Evolutionary conservation across 805 yeast genomes (phyloP).

Genomic region (Ogataea salicorniae): DNA sequence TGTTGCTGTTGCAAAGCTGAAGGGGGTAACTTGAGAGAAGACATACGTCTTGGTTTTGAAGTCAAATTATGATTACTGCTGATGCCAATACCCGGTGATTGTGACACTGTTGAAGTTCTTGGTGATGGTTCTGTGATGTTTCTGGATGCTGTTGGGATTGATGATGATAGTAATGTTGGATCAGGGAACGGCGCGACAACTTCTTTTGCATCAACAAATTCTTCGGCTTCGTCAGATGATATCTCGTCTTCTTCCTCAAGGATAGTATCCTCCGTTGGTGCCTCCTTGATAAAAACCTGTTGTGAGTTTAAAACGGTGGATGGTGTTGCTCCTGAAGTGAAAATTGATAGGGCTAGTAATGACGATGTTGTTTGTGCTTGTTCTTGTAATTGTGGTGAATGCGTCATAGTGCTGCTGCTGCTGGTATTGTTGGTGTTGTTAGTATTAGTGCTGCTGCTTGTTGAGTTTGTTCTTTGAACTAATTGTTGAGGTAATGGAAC

Average conservation of each 20-base stretch:
- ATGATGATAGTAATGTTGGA: slow-evolving; percentile 3
- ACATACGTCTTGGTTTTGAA: too few species aligned
- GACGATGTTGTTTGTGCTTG: neutral
- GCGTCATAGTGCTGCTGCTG: neutral
- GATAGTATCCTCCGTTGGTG: slow-evolving; percentile 7
- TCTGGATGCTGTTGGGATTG: neutral
- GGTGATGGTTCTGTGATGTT: neutral
- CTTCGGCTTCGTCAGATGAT: slow-evolving; percentile 9
- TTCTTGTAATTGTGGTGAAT: neutral
- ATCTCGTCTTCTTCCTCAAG: slow-evolving; percentile 14
- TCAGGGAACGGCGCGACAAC: slow-evolving; percentile 14
- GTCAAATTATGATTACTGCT: neutral
- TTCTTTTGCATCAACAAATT: slow-evolving; percentile 27
- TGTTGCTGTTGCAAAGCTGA: slow-evolving; percentile 1
- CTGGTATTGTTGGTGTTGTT: neutral
- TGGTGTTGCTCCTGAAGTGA: too few species aligned
- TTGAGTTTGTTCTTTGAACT: neutral
- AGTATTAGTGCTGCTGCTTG: too few species aligned
- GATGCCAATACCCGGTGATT: neutral
- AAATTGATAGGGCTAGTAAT: neutral
- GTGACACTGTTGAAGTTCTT: neutral
- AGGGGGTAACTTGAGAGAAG: too few species aligned
- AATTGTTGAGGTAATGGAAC: neutral
- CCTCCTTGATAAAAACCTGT: neutral
- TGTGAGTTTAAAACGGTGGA: neutral